Base-by-base conservation (phyloP, 2,329 filamentous ascomycete genomes). In the Aaosphaeria pasadenensis region DNA sequence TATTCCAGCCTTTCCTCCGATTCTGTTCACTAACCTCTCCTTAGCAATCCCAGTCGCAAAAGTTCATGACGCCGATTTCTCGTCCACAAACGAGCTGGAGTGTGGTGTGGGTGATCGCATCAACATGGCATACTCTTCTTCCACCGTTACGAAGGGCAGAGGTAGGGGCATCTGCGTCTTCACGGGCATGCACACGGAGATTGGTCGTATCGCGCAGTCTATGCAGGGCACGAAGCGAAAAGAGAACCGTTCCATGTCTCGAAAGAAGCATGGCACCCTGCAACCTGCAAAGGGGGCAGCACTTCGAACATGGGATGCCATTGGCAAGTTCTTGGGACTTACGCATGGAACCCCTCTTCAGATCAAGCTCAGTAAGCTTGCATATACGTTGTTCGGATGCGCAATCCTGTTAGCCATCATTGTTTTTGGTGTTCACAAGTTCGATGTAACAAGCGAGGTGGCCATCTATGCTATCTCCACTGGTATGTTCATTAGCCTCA, bases 171-270 rank as follows among this genome's bases (percentile, higher is more conserved):
- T 88, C 42, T 83, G 86, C 44, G 78, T 82, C 42, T 76, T 80
- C 13, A 86, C 81, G 4, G 84, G 82, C 36, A 86, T 88, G 84
- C 68, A 76, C 47, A 88, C 86, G 7, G 82, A 88, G 62, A 84
- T 89, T 46, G 86, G 86, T 52, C 81, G 81, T 56, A 88, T 89
- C 55, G 85, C 86, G 17, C 77, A 80, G 13, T 67, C 84, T 47
- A 74, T 88, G 39, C 79, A 81, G 43, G 77, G 77, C 5, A 74
- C 72, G 43, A 74, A 77, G 46, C 76, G 75, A 24, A 77, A 74
- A 48, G 67, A 74, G 6, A 59, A 59, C 45, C 46, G 56, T 5
- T 56, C 55, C n/a, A 46, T 59, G 44, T 59, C 56, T 6, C 58
- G 77, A 31, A 69, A 75, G 2, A 69, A 75, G 2, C 66, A 74